Evolutionary conservation across 495 filamentous ascomycete species (phyloP).

Genomic region (Talaromyces ruber): DNA sequence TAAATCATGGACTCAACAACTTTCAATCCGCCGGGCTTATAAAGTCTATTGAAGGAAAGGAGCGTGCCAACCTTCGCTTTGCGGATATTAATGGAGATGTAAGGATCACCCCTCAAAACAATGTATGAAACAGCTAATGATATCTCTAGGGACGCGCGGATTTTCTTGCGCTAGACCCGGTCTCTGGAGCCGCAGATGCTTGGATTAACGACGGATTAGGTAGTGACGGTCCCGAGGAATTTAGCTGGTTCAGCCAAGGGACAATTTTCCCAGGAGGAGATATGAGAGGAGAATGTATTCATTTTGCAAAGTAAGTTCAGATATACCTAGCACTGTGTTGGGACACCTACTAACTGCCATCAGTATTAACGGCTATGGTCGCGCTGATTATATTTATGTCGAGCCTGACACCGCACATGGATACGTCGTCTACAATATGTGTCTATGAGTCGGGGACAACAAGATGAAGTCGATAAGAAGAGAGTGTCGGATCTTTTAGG

Average conservation of each 20-base stretch:
- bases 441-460: background rate
- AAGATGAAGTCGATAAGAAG: background rate
- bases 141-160: background rate
- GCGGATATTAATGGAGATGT: background rate
- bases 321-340: background rate
- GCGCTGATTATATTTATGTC: background rate
- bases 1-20: background rate
- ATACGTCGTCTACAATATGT: background rate
- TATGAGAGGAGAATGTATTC: background rate
- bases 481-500: no score
- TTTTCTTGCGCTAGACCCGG: background rate
- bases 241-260: background rate
- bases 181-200: background rate
- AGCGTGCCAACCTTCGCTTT: background rate
- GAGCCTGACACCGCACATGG: background rate
- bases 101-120: background rate
- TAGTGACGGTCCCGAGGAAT: background rate
- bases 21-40: background rate
- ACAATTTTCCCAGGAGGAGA: background rate
- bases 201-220: background rate
- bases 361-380: background rate
- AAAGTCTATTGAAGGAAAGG: background rate
- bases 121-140: background rate
- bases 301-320: background rate
- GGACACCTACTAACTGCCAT: background rate